A percentile compares a stretch with the other conserved stretches of the same genome.
Conservation (phyloP, 768 basidiomycete genomes). For the Mycena rosella region DNA sequence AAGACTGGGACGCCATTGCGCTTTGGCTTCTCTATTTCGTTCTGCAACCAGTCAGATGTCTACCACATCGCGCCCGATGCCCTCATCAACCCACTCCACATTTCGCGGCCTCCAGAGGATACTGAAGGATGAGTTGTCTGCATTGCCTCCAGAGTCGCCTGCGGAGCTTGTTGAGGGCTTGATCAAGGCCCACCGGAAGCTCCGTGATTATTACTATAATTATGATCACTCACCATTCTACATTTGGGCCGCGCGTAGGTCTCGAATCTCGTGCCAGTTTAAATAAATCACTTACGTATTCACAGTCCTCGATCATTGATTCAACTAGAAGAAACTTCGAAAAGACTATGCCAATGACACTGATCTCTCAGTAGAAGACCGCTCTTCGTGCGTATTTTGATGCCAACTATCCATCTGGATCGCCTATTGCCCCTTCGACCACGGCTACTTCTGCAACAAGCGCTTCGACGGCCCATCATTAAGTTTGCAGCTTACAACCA, state of each 20-base stretch:
- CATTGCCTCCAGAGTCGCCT: not conserved
- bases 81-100: constrained; percentile 20
- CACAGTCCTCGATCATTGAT: constrained; percentile 52
- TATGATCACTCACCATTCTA: constrained; percentile 25
- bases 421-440: too few species aligned
- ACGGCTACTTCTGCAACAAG: not conserved
- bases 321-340: constrained; percentile 41
- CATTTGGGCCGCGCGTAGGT: constrained; percentile 33
- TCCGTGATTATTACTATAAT: constrained; percentile 29
- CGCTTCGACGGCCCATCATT: not conserved
- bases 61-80: constrained; percentile 32
- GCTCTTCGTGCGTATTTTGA: not conserved
- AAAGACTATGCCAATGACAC: constrained; percentile 41
- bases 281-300: not conserved
- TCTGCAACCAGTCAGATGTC: constrained; percentile 40
- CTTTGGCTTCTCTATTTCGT: constrained; percentile 26
- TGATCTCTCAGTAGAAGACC: not conserved
- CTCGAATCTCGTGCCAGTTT: not conserved
- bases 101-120: constrained; percentile 27
- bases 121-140: not conserved
- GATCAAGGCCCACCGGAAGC: constrained; percentile 20
- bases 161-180: constrained; percentile 19
- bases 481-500: constrained; percentile 1
- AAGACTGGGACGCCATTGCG: constrained; percentile 33
- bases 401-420: not conserved